Percentiles rank a stretch among this genome's conserved stretches.
phyloP scores from a whole-genome alignment of 192 early-diverging fungal species.

The Backusella macrospora region DNA sequence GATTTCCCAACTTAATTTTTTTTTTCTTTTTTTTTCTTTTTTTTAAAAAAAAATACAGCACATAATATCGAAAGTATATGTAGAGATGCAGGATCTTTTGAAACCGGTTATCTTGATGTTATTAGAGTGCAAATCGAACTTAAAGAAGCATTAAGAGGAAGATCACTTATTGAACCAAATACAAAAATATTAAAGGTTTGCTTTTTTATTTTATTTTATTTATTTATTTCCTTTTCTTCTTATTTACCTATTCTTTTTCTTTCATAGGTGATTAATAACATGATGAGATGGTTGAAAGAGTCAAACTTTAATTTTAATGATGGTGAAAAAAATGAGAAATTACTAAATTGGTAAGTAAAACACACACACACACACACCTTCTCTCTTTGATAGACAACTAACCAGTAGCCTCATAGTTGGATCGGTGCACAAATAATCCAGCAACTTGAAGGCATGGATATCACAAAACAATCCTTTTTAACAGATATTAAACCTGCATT shows the following conservation, averaged over 20 bases:
- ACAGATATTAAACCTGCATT: slow-evolving; percentile 24
- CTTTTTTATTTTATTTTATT: background rate
- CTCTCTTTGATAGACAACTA: background rate
- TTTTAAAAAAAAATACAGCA: slow-evolving; percentile 34
- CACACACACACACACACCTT: too few species aligned
- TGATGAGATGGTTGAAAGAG: background rate
- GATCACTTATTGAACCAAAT: background rate
- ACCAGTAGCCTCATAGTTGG: slow-evolving; percentile 14
- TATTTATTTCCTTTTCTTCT: too few species aligned
- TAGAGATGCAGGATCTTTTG: slow-evolving; percentile 53
- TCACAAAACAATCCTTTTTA: slow-evolving; percentile 14
- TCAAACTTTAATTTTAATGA: background rate
- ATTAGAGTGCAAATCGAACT: background rate
- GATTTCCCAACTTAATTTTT: too few species aligned
- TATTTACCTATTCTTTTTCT: background rate
- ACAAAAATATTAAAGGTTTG: background rate
- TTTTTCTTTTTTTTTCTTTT: background rate
- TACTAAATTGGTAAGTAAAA: slow-evolving; percentile 6
- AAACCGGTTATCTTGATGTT: slow-evolving; percentile 21
- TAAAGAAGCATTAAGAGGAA: background rate
- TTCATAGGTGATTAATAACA: background rate
- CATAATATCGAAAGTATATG: slow-evolving; percentile 65
- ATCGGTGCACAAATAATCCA: slow-evolving; percentile 21
- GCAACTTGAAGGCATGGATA: slow-evolving; percentile 22
- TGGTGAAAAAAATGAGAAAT: background rate